Conservation (phyloP, 1,284 basidiomycete species). For the Heterobasidion irregulare region DNA sequence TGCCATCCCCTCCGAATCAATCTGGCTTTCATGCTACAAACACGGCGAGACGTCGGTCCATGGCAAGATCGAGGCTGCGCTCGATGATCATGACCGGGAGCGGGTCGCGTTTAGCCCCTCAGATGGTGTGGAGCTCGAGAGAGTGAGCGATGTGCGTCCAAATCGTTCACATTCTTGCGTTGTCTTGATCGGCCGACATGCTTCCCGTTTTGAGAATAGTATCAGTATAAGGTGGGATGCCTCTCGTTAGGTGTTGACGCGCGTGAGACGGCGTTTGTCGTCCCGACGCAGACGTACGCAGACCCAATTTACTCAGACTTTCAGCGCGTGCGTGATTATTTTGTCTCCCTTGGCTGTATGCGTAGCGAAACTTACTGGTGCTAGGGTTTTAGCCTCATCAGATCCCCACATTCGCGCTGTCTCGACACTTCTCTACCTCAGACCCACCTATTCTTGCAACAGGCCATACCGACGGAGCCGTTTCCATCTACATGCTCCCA, state of each 20-base stretch:
- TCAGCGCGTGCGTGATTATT: slow-evolving; percentile 23
- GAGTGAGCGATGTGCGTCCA: slow-evolving; percentile 19
- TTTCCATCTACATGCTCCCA: slow-evolving; percentile 32
- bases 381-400: slow-evolving; percentile 35
- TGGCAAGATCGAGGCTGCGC: slow-evolving; percentile 41
- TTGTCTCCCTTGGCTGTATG: neutral
- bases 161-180: slow-evolving; percentile 2
- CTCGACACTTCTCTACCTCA: neutral
- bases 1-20: slow-evolving; percentile 45
- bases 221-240: neutral
- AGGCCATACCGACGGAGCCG: slow-evolving; percentile 49
- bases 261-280: slow-evolving; percentile 27
- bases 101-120: slow-evolving; percentile 30
- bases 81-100: slow-evolving; percentile 44
- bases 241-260: neutral
- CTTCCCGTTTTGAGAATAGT: neutral
- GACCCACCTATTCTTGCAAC: slow-evolving; percentile 50
- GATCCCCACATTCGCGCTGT: slow-evolving; percentile 54
- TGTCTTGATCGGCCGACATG: neutral
- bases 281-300: slow-evolving; percentile 35
- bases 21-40: slow-evolving; percentile 71
- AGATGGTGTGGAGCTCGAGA: slow-evolving; percentile 31
- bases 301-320: slow-evolving; percentile 34
- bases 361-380: neutral
- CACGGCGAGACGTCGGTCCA: slow-evolving; percentile 45